Evolutionary conservation across 106 monocot genomes (phyloP), one percentile per base, ranked within the genome.

Genomic region (Platanthera guangdongensis): DNA sequence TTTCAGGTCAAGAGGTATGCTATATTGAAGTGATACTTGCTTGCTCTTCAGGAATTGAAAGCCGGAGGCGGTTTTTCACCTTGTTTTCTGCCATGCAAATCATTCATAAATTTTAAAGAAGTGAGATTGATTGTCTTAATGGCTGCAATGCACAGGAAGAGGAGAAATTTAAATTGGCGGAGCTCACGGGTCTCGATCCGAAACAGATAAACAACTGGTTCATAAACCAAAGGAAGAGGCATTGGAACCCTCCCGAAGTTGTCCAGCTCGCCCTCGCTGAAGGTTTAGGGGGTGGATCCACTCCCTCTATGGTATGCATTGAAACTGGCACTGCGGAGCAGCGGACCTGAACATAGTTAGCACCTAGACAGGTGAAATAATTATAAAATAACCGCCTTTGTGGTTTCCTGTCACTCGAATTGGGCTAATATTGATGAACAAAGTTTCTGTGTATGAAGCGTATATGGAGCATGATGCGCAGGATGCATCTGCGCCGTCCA

Each of bases 161-260:
- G 11, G 92, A 92, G 70, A 92, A 92, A 78, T 76, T 79, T 15
- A 88, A 78, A 75, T 80, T 92, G 8, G 88, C 88, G 2, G 84
- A 88, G 45, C 62, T 74, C 30, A 90, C 90, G 1, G 85, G 90
- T 0, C 82, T 90, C 10, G 87, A 90, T 73, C 87, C 81, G 22
- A 90, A 90, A 77, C 90, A 90, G 71, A 90, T 90, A 46, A 90
- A 90, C 72, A 90, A 90, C 53, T 90, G 90, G 90, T 90, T 90
- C 72, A 90, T 90, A 74, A 90, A 90, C 75, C 90, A 90, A 52
- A 83, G 90, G 69, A 90, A 90, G 75, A 79, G 90, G 70, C 90
- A 90, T 79, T 90, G 90, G 90, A 92, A 92, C 72, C 92, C 92
- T 0, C 88, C 92, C 2, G 92, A 92, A 11, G 92, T 86, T 55